A percentile compares a stretch with the other conserved stretches of the same genome.
phyloP scores from a whole-genome alignment of 495 filamentous ascomycete genomes.

The Neurospora sp. region DNA sequence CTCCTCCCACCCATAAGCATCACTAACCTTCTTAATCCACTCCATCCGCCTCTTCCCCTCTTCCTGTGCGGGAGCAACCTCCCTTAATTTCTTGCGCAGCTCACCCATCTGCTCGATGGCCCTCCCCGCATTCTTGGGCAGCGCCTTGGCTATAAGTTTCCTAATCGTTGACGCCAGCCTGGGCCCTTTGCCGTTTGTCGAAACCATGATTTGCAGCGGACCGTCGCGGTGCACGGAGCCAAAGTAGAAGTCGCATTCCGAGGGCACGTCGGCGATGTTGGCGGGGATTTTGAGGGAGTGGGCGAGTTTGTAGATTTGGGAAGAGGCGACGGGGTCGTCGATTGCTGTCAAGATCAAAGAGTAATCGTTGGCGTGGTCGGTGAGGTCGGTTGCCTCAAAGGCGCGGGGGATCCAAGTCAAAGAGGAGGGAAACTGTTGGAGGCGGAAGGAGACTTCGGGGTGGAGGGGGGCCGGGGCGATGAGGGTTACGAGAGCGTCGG shows the following conservation, averaged over 20 bases:
- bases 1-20: constrained; percentile 76
- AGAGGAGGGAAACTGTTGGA: constrained; percentile 48
- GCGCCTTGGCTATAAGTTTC: constrained; percentile 62
- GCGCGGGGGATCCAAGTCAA: constrained; percentile 69
- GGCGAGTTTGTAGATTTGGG: constrained; percentile 83
- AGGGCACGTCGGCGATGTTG: constrained; percentile 94
- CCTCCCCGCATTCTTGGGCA: constrained; percentile 68
- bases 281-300: constrained; percentile 73
- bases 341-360: constrained; percentile 85
- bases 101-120: constrained; percentile 74
- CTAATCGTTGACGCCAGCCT: constrained; percentile 81
- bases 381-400: constrained; percentile 74
- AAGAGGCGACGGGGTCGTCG: constrained; percentile 81
- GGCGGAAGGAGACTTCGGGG: constrained; percentile 74
- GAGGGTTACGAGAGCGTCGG: constrained; percentile 82
- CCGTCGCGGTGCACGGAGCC: constrained; percentile 91
- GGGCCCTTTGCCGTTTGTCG: constrained; percentile 93
- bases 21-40: constrained; percentile 91
- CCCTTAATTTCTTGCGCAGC: constrained; percentile 67
- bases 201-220: constrained; percentile 94
- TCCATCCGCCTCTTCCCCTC: constrained; percentile 87
- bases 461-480: constrained; percentile 71
- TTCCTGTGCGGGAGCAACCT: constrained; percentile 53
- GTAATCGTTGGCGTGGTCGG: constrained; percentile 40
- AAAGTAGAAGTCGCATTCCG: constrained; percentile 98